A percentile compares a stretch with the other conserved stretches of the same genome.
Evolutionary conservation across 306 rosid genomes (phyloP).

Genomic region (Geum urbanum): DNA sequence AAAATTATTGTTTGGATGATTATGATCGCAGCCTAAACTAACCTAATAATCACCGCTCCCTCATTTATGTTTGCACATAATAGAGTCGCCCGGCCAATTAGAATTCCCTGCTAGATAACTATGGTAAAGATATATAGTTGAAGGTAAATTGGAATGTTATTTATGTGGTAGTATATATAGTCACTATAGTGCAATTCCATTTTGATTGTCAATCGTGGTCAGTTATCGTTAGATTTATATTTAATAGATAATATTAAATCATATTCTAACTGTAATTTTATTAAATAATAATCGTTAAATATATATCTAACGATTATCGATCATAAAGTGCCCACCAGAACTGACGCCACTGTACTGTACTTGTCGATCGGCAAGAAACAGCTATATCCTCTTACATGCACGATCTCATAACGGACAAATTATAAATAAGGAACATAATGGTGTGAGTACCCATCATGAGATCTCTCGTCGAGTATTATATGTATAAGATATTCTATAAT

Average conservation of each 20-base stretch:
- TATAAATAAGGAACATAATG: not conserved
- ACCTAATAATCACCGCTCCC: not conserved
- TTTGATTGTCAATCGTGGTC: too few species aligned
- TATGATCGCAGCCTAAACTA: not conserved
- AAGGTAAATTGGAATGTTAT: not conserved
- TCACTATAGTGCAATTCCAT: too few species aligned
- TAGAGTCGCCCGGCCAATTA: slow-evolving; percentile 15
- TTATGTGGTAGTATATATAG: not conserved
- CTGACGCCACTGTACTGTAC: too few species aligned
- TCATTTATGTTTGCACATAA: slow-evolving; percentile 22
- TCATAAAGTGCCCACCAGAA: too few species aligned
- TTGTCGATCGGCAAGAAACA: too few species aligned
- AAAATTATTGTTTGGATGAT: slow-evolving; percentile 4
- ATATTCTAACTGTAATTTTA: too few species aligned
- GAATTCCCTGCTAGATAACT: slow-evolving; percentile 16
- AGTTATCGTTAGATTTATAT: too few species aligned
- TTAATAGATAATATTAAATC: too few species aligned
- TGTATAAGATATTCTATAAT: slow-evolving; percentile 34
- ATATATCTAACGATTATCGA: too few species aligned
- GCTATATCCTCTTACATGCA: slow-evolving; percentile 26
- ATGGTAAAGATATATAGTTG: too few species aligned
- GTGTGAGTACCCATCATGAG: slow-evolving; percentile 35
- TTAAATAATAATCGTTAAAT: too few species aligned
- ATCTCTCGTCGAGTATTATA: slow-evolving; percentile 34
- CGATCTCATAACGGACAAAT: slow-evolving; percentile 24